phyloP scores from a whole-genome alignment of 441 rosid species.

The Corymbia calophylla region DNA sequence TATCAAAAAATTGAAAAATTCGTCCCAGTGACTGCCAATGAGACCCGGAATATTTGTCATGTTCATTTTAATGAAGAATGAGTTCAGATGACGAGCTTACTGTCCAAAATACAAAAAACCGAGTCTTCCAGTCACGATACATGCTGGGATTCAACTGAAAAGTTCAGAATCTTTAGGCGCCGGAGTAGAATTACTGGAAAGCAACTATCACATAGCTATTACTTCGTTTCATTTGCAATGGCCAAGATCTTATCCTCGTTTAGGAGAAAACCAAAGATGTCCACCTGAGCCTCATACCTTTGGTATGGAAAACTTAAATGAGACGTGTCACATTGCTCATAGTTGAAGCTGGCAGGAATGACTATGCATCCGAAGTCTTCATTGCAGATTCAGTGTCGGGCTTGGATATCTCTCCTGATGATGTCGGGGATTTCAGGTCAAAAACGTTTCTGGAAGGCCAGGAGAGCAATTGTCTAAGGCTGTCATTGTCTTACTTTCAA shows the following conservation, averaged over 20 bases:
- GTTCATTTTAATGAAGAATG: neutral
- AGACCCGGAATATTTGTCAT: neutral
- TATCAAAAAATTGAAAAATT: neutral
- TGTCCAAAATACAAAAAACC: conserved; percentile 61
- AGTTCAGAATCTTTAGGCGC: neutral
- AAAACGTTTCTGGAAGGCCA: no score
- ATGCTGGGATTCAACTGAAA: conserved; percentile 60
- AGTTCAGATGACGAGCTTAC: conserved; percentile 25
- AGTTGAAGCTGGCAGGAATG: neutral
- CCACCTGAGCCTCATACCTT: neutral
- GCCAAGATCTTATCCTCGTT: neutral
- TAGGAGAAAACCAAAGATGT: neutral
- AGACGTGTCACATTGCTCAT: neutral
- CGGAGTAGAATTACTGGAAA: neutral
- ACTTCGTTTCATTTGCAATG: neutral
- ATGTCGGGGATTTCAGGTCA: no score
- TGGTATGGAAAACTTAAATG: neutral
- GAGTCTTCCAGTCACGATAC: conserved; percentile 50
- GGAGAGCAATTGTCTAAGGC: neutral
- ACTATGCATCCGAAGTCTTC: neutral
- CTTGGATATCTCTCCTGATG: no score
- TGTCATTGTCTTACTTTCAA: neutral
- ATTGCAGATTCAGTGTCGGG: neutral
- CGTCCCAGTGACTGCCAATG: neutral
- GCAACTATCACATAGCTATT: neutral